These are phyloP conservation scores for Nepenthes alata DNA, from an alignment of 179 eudicot species.

Conservation along the genomic window DNA sequence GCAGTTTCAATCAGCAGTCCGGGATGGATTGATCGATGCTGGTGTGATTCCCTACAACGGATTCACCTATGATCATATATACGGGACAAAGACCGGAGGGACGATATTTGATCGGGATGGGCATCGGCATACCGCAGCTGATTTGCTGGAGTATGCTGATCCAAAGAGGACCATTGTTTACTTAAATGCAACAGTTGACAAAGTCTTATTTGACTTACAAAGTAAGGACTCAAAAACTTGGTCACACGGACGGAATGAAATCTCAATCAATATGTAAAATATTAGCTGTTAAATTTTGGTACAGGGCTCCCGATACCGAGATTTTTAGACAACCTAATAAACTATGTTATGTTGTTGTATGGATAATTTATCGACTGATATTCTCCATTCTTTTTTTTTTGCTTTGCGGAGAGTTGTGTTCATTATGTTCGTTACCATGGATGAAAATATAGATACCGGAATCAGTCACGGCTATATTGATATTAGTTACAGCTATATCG, in stretches of 20 bases:
- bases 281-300: not conserved
- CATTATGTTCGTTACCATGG: no score
- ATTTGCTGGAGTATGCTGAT: slow-evolving; percentile 67
- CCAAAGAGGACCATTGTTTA: slow-evolving; percentile 33
- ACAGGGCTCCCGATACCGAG: no score
- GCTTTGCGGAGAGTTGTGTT: no score
- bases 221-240: slow-evolving; percentile 20
- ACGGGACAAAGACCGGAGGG: slow-evolving; percentile 79
- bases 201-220: slow-evolving; percentile 34
- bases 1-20: slow-evolving; percentile 71
- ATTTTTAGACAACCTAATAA: no score
- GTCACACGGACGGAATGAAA: no score
- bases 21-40: slow-evolving; percentile 50
- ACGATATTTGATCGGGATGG: slow-evolving; percentile 57
- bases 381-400: no score
- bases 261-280: no score
- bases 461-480: no score
- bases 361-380: no score
- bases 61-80: slow-evolving; percentile 55
- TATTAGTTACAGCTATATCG: no score
- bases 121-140: slow-evolving; percentile 67
- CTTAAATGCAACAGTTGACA: slow-evolving; percentile 50
- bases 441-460: no score
- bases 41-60: slow-evolving; percentile 65
- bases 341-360: no score